Conservation (phyloP, 257 asterid genomes). For the Nicotiana paniculata region DNA sequence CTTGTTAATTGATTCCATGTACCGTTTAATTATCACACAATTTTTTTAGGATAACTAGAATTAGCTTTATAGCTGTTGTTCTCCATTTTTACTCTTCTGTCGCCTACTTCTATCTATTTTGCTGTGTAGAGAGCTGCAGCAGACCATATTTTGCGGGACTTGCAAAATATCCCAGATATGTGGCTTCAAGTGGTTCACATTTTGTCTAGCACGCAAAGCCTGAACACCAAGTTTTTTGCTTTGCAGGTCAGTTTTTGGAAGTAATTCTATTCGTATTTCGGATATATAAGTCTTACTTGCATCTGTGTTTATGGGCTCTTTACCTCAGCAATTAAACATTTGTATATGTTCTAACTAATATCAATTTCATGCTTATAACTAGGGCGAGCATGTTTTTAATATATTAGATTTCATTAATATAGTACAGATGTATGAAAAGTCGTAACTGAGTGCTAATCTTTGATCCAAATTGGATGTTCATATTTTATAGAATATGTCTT, state of each 20-base stretch:
- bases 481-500: too few species aligned
- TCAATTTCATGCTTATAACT: slow-evolving; percentile 7
- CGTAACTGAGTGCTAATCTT: not conserved
- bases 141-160: slow-evolving; percentile 82
- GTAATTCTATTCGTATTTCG: slow-evolving; percentile 19
- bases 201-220: slow-evolving; percentile 66
- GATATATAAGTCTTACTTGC: slow-evolving; percentile 72
- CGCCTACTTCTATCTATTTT: not conserved
- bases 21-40: not conserved
- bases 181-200: slow-evolving; percentile 99
- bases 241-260: slow-evolving; percentile 60
- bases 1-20: not conserved
- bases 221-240: slow-evolving; percentile 88
- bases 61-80: not conserved
- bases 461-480: not conserved
- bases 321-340: slow-evolving; percentile 22
- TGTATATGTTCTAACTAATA: slow-evolving; percentile 68
- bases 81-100: not conserved
- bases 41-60: not conserved
- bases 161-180: slow-evolving; percentile 91
- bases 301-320: not conserved
- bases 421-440: too few species aligned
- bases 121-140: slow-evolving; percentile 79
- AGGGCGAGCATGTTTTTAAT: not conserved
- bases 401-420: too few species aligned